phyloP scores from a whole-genome alignment of 2,329 filamentous ascomycete species.

The Xylariales sp. region DNA sequence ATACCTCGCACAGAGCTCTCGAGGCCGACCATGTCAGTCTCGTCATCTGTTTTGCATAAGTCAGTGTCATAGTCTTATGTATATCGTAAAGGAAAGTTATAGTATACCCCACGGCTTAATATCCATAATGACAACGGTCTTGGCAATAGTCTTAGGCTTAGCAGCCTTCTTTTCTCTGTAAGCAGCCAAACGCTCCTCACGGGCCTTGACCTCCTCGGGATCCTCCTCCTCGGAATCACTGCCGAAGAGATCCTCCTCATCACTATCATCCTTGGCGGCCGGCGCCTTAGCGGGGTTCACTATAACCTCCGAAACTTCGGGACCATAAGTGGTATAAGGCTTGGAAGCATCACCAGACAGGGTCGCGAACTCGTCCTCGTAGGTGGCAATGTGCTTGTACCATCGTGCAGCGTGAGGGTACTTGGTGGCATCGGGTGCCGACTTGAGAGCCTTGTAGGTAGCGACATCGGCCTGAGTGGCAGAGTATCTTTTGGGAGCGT shows the following conservation, averaged over 20 bases:
- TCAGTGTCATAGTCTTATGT: slow-evolving; percentile 1
- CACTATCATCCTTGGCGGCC: slow-evolving; percentile 60
- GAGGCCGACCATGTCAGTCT: slow-evolving; percentile 84
- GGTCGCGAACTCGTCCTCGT: slow-evolving; percentile 85
- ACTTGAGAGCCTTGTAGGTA: slow-evolving; percentile 83
- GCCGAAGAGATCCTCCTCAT: slow-evolving; percentile 90
- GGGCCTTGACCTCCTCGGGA: slow-evolving; percentile 74
- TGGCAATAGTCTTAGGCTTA: slow-evolving; percentile 88
- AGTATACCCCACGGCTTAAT: slow-evolving; percentile 97
- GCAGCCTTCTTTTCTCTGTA: slow-evolving; percentile 96
- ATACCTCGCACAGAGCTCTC: slow-evolving; percentile 78
- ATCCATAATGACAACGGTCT: slow-evolving; percentile 92
- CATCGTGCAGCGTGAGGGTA: slow-evolving; percentile 93
- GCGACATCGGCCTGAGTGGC: slow-evolving; percentile 95
- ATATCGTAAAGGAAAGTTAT: neutral
- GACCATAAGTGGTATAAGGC: slow-evolving; percentile 85
- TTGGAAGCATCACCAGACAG: slow-evolving; percentile 89
- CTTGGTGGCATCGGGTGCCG: slow-evolving; percentile 73
- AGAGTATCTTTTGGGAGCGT: slow-evolving; percentile 38
- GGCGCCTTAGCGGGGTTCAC: slow-evolving; percentile 83
- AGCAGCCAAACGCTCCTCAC: slow-evolving; percentile 85
- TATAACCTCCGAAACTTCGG: slow-evolving; percentile 71
- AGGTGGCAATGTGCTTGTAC: slow-evolving; percentile 98
- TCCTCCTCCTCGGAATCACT: slow-evolving; percentile 93
- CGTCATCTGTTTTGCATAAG: slow-evolving; percentile 59